phyloP scores from a whole-genome alignment of 768 basidiomycete species.

The Russula abietina region DNA sequence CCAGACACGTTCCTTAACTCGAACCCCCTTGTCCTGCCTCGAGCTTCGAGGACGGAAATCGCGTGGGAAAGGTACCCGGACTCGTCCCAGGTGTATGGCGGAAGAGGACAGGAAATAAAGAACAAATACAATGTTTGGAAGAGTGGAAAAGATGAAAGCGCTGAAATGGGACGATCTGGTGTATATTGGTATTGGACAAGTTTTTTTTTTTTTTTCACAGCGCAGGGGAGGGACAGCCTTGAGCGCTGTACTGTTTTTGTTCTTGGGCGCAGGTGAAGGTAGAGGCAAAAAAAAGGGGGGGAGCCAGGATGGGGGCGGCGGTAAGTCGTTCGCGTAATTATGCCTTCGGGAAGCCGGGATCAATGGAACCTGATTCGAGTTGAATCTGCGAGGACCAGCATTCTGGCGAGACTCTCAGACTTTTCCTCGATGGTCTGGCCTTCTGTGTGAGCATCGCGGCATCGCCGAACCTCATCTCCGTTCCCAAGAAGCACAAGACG shows the following conservation, averaged over 20 bases:
- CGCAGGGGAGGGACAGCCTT: constrained; percentile 10
- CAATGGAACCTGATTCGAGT: constrained; percentile 24
- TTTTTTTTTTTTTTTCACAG: background rate
- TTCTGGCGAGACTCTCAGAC: constrained; percentile 13
- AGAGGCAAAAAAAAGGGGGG: constrained; percentile 16
- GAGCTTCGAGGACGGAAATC: constrained; percentile 15
- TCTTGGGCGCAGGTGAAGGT: constrained; percentile 13
- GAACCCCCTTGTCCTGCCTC: constrained; percentile 6
- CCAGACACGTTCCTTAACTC: constrained; percentile 3
- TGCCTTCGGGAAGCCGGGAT: constrained; percentile 23
- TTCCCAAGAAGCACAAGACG: constrained; percentile 20
- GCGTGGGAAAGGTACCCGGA: constrained; percentile 21
- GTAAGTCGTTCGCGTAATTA: constrained; percentile 25
- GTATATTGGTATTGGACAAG: too few relatives aligned
- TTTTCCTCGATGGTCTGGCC: constrained; percentile 24
- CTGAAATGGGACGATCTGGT: constrained; percentile 11
- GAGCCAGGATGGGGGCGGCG: constrained; percentile 17
- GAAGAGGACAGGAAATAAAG: background rate
- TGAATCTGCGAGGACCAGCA: constrained; percentile 22
- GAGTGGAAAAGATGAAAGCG: constrained; percentile 15
- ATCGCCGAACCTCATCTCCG: constrained; percentile 24
- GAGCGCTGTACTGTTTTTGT: constrained; percentile 22
- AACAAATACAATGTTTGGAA: constrained; percentile 4
- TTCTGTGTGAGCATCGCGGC: constrained; percentile 24
- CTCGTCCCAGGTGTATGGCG: constrained; percentile 12